A percentile compares a stretch with the other conserved stretches of the same genome.
These are phyloP conservation scores for Solanum infundibuliforme DNA, from an alignment of 257 asterid species.

Conservation along the genomic window DNA sequence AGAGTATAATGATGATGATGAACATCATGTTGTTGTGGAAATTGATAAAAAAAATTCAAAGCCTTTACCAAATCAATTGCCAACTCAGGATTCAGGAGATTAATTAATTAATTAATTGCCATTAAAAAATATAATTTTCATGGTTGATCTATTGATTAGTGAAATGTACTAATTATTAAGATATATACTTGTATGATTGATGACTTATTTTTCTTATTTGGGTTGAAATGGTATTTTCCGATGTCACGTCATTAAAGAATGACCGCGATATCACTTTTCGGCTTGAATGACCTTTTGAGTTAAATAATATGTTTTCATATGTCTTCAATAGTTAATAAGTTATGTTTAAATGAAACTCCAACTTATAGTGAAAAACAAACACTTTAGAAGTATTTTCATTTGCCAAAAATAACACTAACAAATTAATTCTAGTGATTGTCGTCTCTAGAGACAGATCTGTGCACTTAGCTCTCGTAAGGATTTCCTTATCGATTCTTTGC, in stretches of 20 bases:
- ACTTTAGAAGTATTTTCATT: background rate
- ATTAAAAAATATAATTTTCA: background rate
- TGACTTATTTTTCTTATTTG: background rate
- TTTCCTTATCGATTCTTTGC: constrained; percentile 37
- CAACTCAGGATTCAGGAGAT: constrained; percentile 39
- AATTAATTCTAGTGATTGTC: constrained; percentile 30
- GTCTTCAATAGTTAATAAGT: background rate
- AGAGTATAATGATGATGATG: constrained; percentile 46
- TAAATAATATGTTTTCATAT: background rate
- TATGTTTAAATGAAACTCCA: background rate
- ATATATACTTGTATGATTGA: background rate
- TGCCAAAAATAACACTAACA: constrained; percentile 14
- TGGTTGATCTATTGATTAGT: background rate
- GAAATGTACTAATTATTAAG: background rate
- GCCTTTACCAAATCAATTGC: constrained; percentile 29
- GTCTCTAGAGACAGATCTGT: background rate
- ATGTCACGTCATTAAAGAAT: background rate
- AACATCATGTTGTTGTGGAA: constrained; percentile 20
- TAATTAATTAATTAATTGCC: background rate
- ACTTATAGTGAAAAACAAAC: background rate
- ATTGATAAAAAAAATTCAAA: background rate
- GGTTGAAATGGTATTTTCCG: background rate
- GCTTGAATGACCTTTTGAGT: background rate
- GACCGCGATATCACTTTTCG: background rate
- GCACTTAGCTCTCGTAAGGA: background rate